Conservation (phyloP, 805 yeast genomes). For the Candida schatavii region DNA sequence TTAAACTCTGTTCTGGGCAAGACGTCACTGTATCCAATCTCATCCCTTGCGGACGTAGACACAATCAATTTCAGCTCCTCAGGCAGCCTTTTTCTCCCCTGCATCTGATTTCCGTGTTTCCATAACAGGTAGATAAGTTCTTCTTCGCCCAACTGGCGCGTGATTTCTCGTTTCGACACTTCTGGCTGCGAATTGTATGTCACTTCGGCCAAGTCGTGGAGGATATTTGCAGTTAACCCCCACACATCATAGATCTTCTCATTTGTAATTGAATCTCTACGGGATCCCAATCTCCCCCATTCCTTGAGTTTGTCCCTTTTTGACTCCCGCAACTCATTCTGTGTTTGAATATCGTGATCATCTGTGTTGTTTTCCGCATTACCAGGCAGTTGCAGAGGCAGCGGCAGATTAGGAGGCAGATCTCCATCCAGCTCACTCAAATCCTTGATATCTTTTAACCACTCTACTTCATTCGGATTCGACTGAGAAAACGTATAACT, state of each 20-base stretch:
- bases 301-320: constrained; percentile 16
- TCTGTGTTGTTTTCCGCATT: not conserved
- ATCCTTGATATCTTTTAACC: constrained; percentile 57
- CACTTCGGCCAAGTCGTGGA: constrained; percentile 66
- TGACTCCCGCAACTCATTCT: not conserved
- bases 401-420: not conserved
- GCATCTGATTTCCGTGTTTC: constrained; percentile 55
- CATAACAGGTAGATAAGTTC: constrained; percentile 58
- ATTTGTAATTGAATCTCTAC: constrained; percentile 37
- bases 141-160: constrained; percentile 54
- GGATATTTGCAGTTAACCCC: constrained; percentile 79
- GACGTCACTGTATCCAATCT: constrained; percentile 43
- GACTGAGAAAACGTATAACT: constrained; percentile 59
- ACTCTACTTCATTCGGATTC: constrained; percentile 54
- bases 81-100: constrained; percentile 41
- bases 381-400: not conserved
- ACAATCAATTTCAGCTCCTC: constrained; percentile 56
- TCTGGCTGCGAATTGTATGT: constrained; percentile 27
- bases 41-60: constrained; percentile 22
- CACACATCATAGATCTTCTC: constrained; percentile 65
- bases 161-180: constrained; percentile 10
- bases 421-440: constrained; percentile 52
- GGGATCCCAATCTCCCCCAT: constrained; percentile 42
- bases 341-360: constrained; percentile 5
- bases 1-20: constrained; percentile 43